These are phyloP conservation scores for Podospora anserina DNA, from an alignment of 495 filamentous ascomycete genomes.

Conservation along the genomic window DNA sequence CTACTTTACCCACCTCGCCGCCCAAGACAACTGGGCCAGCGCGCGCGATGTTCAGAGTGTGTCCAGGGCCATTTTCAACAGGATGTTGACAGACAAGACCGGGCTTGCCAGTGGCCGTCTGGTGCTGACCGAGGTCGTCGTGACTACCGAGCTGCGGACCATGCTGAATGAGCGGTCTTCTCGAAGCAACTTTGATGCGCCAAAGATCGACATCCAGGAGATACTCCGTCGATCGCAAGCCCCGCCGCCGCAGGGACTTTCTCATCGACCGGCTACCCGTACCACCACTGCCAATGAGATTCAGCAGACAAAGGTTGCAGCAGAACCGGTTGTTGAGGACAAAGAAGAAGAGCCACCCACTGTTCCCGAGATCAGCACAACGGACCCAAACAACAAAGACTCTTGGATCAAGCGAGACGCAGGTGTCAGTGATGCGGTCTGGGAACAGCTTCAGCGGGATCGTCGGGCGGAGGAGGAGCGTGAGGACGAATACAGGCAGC, in stretches of 20 bases:
- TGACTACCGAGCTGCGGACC: constrained; percentile 37
- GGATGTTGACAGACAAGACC: constrained; percentile 35
- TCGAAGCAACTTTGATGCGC: constrained; percentile 16
- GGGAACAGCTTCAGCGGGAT: constrained; percentile 56
- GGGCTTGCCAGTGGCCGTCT: constrained; percentile 19
- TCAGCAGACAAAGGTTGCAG: not conserved
- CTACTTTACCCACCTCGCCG: constrained; percentile 43
- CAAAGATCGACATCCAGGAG: not conserved
- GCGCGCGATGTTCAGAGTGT: constrained; percentile 62
- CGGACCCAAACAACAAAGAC: not conserved
- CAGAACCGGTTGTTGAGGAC: constrained; percentile 1
- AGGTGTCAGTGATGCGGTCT: constrained; percentile 59
- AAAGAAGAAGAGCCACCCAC: not conserved
- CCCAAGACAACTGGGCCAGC: constrained; percentile 61
- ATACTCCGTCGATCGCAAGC: not conserved
- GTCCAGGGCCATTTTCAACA: constrained; percentile 51
- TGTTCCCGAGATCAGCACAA: not conserved
- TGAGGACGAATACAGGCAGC: constrained; percentile 29
- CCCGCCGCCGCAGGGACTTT: not conserved
- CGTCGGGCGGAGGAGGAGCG: constrained; percentile 35
- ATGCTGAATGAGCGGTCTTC: constrained; percentile 49
- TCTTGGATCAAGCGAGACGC: constrained; percentile 41
- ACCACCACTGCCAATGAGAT: not conserved
- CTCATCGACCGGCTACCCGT: not conserved
- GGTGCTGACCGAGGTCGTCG: constrained; percentile 30